These are phyloP conservation scores for Mycena galopus DNA, from an alignment of 768 basidiomycete species.

Conservation along the genomic window DNA sequence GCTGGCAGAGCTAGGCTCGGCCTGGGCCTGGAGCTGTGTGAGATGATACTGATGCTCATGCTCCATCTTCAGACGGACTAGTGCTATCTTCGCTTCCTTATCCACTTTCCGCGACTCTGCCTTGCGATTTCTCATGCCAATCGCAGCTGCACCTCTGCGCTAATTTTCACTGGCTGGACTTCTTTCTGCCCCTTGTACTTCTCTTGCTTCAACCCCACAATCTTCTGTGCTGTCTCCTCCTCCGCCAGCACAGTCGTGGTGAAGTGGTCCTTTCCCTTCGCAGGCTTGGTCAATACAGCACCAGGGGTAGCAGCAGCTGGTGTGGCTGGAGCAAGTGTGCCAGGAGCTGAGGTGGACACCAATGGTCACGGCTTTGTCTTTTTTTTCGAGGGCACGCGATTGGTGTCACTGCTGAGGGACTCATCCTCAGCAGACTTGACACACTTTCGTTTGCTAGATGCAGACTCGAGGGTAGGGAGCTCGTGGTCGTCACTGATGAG, in stretches of 20 bases:
- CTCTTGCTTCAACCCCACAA: conserved; percentile 22
- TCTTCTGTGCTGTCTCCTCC: conserved; percentile 33
- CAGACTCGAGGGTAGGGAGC: too few relatives aligned
- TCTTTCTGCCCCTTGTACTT: conserved; percentile 9
- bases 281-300: background rate
- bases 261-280: background rate
- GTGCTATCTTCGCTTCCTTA: background rate
- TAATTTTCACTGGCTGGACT: conserved; percentile 9
- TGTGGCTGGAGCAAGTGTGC: too few relatives aligned
- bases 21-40: background rate
- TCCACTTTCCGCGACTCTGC: background rate
- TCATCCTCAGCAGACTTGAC: too few relatives aligned
- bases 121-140: background rate
- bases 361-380: background rate
- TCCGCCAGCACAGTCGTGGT: conserved; percentile 2
- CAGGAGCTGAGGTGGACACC: background rate
- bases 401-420: background rate
- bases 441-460: too few relatives aligned
- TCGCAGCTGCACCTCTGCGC: background rate
- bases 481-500: too few relatives aligned
- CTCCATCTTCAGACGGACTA: background rate
- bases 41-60: background rate
- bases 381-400: background rate
- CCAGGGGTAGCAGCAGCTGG: background rate
- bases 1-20: too few relatives aligned